A percentile compares a stretch with the other conserved stretches of the same genome.
phyloP scores from a whole-genome alignment of 805 yeast species.

The Barnettozyma vustinii region DNA sequence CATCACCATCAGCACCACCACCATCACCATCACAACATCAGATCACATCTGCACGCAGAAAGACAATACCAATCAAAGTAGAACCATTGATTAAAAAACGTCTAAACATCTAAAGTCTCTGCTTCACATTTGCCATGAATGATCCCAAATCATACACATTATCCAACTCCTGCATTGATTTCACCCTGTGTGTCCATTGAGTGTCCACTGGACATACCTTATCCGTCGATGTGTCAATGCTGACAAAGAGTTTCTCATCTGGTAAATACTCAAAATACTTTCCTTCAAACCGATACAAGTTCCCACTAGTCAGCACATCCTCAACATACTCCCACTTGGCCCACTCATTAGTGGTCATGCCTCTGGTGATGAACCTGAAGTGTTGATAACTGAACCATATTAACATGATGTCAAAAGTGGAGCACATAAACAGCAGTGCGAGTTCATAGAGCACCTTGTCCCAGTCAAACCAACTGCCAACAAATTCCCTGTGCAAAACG shows the following conservation, averaged over 20 bases:
- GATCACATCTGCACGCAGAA: background rate
- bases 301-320: constrained; percentile 39
- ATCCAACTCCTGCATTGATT: constrained; percentile 11
- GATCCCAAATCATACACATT: constrained; percentile 22
- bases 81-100: constrained; percentile 17
- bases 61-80: constrained; percentile 6
- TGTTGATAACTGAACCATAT: constrained; percentile 42
- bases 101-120: constrained; percentile 14
- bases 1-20: background rate
- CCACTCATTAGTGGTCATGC: constrained; percentile 72
- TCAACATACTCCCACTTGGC: constrained; percentile 67
- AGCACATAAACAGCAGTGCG: constrained; percentile 37
- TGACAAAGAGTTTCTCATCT: constrained; percentile 19
- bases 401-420: constrained; percentile 38
- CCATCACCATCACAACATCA: background rate
- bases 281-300: constrained; percentile 24
- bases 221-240: constrained; percentile 17
- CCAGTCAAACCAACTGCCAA: background rate
- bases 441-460: constrained; percentile 11
- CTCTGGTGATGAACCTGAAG: constrained; percentile 46
- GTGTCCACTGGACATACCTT: constrained; percentile 10
- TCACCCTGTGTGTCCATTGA: constrained; percentile 3
- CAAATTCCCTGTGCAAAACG: constrained; percentile 8
- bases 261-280: constrained; percentile 19
- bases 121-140: constrained; percentile 15